These are phyloP conservation scores for Cryphonectria nitschkei DNA, from an alignment of 2,329 filamentous ascomycete genomes.

Conservation along the genomic window DNA sequence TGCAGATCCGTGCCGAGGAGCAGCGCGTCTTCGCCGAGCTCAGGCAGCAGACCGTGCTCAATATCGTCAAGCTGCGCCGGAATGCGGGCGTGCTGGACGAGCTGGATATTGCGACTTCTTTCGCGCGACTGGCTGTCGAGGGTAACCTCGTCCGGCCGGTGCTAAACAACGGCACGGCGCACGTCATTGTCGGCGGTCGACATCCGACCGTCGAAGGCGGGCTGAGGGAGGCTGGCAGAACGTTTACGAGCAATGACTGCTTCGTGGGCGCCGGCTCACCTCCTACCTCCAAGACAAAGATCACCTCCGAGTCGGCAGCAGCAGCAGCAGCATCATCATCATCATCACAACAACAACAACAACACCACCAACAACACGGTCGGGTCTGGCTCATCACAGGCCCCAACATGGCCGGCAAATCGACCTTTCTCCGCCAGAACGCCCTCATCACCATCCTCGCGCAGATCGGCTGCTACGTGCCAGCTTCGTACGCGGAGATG, in stretches of 20 bases:
- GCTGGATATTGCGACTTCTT: slow-evolving; percentile 86
- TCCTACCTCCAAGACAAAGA: slow-evolving; percentile 39
- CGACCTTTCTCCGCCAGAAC: slow-evolving; percentile 93
- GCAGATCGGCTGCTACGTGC: slow-evolving; percentile 91
- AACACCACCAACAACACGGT: slow-evolving; percentile 49
- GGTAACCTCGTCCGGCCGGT: slow-evolving; percentile 74
- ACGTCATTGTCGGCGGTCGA: slow-evolving; percentile 82
- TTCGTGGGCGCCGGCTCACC: slow-evolving; percentile 69
- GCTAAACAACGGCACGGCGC: slow-evolving; percentile 65
- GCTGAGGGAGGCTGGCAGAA: slow-evolving; percentile 75
- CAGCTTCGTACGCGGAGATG: slow-evolving; percentile 81
- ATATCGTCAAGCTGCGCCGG: slow-evolving; percentile 82
- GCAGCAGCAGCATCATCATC: slow-evolving; percentile 67
- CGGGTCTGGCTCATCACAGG: slow-evolving; percentile 71
- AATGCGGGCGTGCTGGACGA: slow-evolving; percentile 94
- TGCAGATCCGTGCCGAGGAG: slow-evolving; percentile 83
- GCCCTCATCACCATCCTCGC: slow-evolving; percentile 92
- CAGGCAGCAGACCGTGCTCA: slow-evolving; percentile 75
- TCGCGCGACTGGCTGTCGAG: slow-evolving; percentile 77
- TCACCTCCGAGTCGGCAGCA: slow-evolving; percentile 37
- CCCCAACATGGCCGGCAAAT: slow-evolving; percentile 99
- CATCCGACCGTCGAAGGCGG: slow-evolving; percentile 92
- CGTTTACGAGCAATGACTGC: slow-evolving; percentile 86
- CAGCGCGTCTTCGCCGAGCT: slow-evolving; percentile 76
- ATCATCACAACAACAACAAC: slow-evolving; percentile 56